These are phyloP conservation scores for Boletus smithii DNA, from an alignment of 1,284 basidiomycete species.

Conservation along the genomic window DNA sequence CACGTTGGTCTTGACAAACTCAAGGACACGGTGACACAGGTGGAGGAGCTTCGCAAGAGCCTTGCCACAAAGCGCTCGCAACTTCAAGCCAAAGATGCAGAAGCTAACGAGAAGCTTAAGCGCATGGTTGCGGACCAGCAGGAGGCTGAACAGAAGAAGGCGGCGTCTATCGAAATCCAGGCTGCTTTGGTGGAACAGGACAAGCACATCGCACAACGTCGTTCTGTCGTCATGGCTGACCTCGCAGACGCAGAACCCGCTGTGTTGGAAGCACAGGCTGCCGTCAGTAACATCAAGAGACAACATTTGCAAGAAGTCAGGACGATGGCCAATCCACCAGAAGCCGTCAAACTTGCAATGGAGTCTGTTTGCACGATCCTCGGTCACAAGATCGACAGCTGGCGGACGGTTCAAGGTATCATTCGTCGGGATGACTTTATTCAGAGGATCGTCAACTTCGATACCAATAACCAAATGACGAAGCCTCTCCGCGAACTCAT, in stretches of 20 bases:
- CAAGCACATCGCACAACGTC: slow-evolving; percentile 83
- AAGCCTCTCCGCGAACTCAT: slow-evolving; percentile 86
- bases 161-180: slow-evolving; percentile 94
- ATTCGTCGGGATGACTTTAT: slow-evolving; percentile 99
- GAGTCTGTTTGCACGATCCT: slow-evolving; percentile 97
- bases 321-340: slow-evolving; percentile 97
- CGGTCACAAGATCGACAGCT: slow-evolving; percentile 96
- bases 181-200: slow-evolving; percentile 91
- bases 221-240: slow-evolving; percentile 89
- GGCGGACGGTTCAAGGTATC: slow-evolving; percentile 95
- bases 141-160: slow-evolving; percentile 97
- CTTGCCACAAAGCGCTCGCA: slow-evolving; percentile 93
- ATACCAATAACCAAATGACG: slow-evolving; percentile 90
- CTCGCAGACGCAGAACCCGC: slow-evolving; percentile 98
- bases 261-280: slow-evolving; percentile 90
- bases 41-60: slow-evolving; percentile 94
- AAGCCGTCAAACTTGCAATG: slow-evolving; percentile 97
- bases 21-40: slow-evolving; percentile 91
- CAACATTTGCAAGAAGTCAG: slow-evolving; percentile 98
- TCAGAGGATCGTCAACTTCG: slow-evolving; percentile 94
- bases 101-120: slow-evolving; percentile 96
- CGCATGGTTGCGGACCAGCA: slow-evolving; percentile 99
- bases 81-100: slow-evolving; percentile 87
- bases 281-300: slow-evolving; percentile 96
- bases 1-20: slow-evolving; percentile 98